These are phyloP conservation scores for Wakefieldia striispora DNA, from an alignment of 768 basidiomycete species.

Conservation along the genomic window DNA sequence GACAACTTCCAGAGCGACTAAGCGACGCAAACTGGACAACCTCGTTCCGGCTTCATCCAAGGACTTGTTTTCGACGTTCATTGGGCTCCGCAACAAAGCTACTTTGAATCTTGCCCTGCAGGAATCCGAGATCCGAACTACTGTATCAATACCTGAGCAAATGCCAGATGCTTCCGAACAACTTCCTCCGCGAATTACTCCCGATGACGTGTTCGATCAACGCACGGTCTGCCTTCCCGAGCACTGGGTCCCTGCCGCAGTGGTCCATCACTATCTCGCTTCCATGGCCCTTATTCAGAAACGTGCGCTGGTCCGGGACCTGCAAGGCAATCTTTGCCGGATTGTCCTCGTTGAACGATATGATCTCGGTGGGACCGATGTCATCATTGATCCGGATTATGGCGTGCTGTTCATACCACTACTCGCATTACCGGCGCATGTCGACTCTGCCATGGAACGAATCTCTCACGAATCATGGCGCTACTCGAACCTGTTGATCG, in stretches of 20 bases:
- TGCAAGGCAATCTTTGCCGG: conserved; percentile 43
- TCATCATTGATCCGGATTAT: conserved; percentile 64
- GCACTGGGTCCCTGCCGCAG: conserved; percentile 29
- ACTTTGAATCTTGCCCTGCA: conserved; percentile 2
- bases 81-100: conserved; percentile 25
- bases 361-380: conserved; percentile 54
- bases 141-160: conserved; percentile 7
- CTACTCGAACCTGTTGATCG: conserved; percentile 50
- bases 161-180: conserved; percentile 7
- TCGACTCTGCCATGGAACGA: conserved; percentile 41
- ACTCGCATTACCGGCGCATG: conserved; percentile 47
- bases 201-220: conserved; percentile 40
- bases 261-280: conserved; percentile 61
- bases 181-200: conserved; percentile 27
- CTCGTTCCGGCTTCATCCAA: conserved; percentile 23
- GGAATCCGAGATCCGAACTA: conserved; percentile 12
- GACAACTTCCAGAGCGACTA: conserved; percentile 3
- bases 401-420: conserved; percentile 52
- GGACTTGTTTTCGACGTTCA: conserved; percentile 25
- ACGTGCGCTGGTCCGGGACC: conserved; percentile 52
- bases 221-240: conserved; percentile 46
- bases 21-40: conserved; percentile 27
- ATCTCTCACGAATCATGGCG: conserved; percentile 63
- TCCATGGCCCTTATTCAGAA: conserved; percentile 70
- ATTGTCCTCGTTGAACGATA: conserved; percentile 67